Conservation (phyloP, 495 filamentous ascomycete genomes). For the Aspergillus bridgeri region DNA sequence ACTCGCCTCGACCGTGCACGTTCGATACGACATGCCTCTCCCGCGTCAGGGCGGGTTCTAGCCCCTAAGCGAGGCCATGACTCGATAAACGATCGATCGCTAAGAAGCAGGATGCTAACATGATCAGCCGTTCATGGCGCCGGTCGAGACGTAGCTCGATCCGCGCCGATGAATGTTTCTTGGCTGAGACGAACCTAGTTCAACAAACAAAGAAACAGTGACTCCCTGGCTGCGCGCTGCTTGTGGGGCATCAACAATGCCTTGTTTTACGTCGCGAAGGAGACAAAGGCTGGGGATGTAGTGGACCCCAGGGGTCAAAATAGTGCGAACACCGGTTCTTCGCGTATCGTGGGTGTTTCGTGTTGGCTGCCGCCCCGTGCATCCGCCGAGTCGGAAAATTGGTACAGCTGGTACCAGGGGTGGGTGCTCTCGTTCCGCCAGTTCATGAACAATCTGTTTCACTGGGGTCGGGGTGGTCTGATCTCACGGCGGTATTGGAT, state of each 20-base stretch:
- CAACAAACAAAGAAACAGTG: slow-evolving; percentile 29
- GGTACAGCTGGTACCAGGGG: slow-evolving; percentile 53
- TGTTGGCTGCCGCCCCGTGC: slow-evolving; percentile 59
- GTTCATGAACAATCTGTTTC: slow-evolving; percentile 56
- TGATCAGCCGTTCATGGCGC: not conserved
- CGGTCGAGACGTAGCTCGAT: not conserved
- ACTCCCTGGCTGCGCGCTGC: slow-evolving; percentile 56
- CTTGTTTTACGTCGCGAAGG: slow-evolving; percentile 61
- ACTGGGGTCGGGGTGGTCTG: slow-evolving; percentile 58
- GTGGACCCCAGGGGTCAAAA: slow-evolving; percentile 1
- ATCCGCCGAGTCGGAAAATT: slow-evolving; percentile 42
- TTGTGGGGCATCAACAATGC: slow-evolving; percentile 59
- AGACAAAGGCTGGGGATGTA: slow-evolving; percentile 16
- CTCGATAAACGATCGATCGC: not conserved
- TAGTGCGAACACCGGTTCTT: slow-evolving; percentile 2
- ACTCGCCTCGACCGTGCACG: not conserved
- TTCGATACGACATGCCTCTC: not conserved
- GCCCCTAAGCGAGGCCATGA: not conserved
- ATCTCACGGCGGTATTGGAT: slow-evolving; percentile 63
- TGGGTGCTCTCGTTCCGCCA: slow-evolving; percentile 60
- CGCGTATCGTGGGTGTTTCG: slow-evolving; percentile 54
- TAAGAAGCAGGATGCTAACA: not conserved
- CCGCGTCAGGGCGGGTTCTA: not conserved
- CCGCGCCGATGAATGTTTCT: not conserved
- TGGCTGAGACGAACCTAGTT: slow-evolving; percentile 35